phyloP scores from a whole-genome alignment of 345 rosid species.

The Gossypium rotundifolium region DNA sequence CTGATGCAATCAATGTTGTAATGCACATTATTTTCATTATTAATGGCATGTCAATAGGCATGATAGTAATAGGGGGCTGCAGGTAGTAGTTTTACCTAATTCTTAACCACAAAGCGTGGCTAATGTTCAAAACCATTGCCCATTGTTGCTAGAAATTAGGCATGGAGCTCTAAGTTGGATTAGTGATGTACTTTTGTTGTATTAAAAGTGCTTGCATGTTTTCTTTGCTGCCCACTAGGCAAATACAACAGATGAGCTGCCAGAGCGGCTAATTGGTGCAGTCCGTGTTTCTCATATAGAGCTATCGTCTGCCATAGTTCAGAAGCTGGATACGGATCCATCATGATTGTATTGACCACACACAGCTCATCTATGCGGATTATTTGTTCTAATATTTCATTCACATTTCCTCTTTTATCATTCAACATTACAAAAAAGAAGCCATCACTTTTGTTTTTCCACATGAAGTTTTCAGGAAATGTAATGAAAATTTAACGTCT shows the following conservation, averaged over 20 bases:
- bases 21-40: background rate
- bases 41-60: background rate
- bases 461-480: background rate
- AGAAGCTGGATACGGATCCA: conserved; percentile 45
- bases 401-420: conserved; percentile 3
- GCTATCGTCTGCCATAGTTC: conserved; percentile 80
- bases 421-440: background rate
- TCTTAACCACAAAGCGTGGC: background rate
- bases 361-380: conserved; percentile 3
- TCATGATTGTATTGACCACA: conserved; percentile 15
- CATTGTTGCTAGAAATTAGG: background rate
- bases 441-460: background rate
- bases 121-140: background rate
- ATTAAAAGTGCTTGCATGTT: conserved; percentile 4
- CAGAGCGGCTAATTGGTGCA: conserved; percentile 84
- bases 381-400: conserved; percentile 16
- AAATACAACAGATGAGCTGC: conserved; percentile 77
- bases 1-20: background rate
- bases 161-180: background rate
- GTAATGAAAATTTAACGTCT: background rate
- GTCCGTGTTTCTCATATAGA: conserved; percentile 88
- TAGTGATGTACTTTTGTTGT: background rate
- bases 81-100: background rate
- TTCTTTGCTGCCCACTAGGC: conserved; percentile 38
- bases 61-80: background rate